Evolutionary conservation across 2,329 filamentous ascomycete genomes (phyloP).

Genomic region (Metarhizium guizhouense): DNA sequence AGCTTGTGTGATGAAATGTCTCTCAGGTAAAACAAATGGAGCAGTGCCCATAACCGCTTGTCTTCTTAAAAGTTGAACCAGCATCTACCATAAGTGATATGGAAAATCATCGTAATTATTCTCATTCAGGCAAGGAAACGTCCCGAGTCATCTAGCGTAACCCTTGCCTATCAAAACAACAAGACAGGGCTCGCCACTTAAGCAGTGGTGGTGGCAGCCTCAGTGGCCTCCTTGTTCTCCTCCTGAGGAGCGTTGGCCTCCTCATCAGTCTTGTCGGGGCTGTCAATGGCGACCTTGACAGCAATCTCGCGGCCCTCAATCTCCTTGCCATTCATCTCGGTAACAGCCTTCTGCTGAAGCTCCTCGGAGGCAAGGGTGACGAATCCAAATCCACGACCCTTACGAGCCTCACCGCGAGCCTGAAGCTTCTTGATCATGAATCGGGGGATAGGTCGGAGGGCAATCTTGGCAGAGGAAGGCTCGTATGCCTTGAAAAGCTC

Average conservation of each 20-base stretch:
- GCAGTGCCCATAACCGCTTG: slow-evolving; percentile 1
- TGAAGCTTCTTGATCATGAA: slow-evolving; percentile 99
- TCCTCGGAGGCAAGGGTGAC: slow-evolving; percentile 94
- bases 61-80: slow-evolving; percentile 13
- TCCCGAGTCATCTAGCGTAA: slow-evolving; percentile 16
- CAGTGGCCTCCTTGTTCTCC: slow-evolving; percentile 26
- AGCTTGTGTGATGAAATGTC: neutral
- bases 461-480: slow-evolving; percentile 94
- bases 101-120: slow-evolving; percentile 28
- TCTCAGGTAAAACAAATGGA: neutral
- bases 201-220: slow-evolving; percentile 19
- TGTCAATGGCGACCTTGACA: slow-evolving; percentile 99
- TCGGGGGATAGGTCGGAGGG: slow-evolving; percentile 92
- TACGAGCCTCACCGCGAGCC: slow-evolving; percentile 93
- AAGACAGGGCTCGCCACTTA: slow-evolving; percentile 15
- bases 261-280: slow-evolving; percentile 90
- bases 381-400: slow-evolving; percentile 98
- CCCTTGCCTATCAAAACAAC: slow-evolving; percentile 6
- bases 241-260: slow-evolving; percentile 56
- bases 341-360: slow-evolving; percentile 91
- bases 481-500: slow-evolving; percentile 92
- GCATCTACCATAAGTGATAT: slow-evolving; percentile 29
- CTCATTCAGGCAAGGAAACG: slow-evolving; percentile 20
- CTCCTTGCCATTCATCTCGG: slow-evolving; percentile 99
- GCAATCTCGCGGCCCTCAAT: slow-evolving; percentile 98